Conservation (phyloP, 2,329 filamentous ascomycete genomes). For the Fusarium globosum region DNA sequence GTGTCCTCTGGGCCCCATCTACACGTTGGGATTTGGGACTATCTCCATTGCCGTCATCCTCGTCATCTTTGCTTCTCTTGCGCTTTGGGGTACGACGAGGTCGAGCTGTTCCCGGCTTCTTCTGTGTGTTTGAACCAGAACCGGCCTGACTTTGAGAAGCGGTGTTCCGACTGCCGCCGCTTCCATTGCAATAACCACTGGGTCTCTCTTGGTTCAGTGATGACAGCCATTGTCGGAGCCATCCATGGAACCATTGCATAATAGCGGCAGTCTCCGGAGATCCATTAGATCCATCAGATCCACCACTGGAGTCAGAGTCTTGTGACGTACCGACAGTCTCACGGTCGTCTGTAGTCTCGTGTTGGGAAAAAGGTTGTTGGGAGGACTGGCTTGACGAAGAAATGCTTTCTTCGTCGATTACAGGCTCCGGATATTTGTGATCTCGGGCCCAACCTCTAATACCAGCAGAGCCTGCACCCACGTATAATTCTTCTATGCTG, state of each 20-base stretch:
- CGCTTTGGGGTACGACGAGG: no score
- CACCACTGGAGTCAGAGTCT: no score
- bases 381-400: neutral
- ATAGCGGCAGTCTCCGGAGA: no score
- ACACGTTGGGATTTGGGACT: neutral
- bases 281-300: no score
- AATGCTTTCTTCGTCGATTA: neutral
- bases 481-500: neutral
- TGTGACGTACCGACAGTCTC: no score
- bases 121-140: no score
- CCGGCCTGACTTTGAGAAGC: neutral
- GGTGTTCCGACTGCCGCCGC: no score
- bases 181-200: no score
- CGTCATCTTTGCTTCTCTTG: no score
- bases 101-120: no score
- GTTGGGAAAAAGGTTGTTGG: fast-evolving
- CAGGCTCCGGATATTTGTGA: fast-evolving
- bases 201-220: fast-evolving
- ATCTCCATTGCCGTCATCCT: no score
- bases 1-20: fast-evolving
- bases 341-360: neutral
- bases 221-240: fast-evolving
- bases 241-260: neutral
- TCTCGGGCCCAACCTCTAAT: neutral
- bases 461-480: fast-evolving